A percentile compares a stretch with the other conserved stretches of the same genome.
phyloP scores from a whole-genome alignment of 176 grass and related monocot genomes.

The Elymus sibiricus region DNA sequence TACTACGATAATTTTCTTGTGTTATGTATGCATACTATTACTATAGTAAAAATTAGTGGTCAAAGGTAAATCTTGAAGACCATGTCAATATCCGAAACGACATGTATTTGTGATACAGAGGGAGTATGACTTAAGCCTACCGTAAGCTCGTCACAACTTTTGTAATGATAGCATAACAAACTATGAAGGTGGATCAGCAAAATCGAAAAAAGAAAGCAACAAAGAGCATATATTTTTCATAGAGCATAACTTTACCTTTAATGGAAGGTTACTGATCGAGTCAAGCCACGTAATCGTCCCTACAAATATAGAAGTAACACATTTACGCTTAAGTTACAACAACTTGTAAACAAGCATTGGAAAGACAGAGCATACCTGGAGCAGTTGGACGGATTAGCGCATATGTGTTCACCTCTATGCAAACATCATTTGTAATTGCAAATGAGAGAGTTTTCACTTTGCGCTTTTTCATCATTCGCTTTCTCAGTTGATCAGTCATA shows the following conservation, averaged over 20 bases:
- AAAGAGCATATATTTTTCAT: not conserved
- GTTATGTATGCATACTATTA: not conserved
- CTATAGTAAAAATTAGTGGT: not conserved
- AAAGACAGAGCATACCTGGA: slow-evolving; percentile 54
- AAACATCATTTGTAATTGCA: slow-evolving; percentile 75
- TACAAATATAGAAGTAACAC: slow-evolving; percentile 46
- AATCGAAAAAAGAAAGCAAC: slow-evolving; percentile 6
- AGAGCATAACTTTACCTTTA: slow-evolving; percentile 55
- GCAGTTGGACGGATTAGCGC: slow-evolving; percentile 70
- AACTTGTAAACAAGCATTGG: slow-evolving; percentile 18
- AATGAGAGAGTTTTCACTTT: slow-evolving; percentile 90
- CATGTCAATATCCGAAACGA: not conserved
- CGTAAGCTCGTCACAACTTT: not conserved
- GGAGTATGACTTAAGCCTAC: not conserved
- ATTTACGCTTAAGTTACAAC: not conserved
- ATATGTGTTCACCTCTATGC: slow-evolving; percentile 92
- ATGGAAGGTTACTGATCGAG: slow-evolving; percentile 89
- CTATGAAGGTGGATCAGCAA: not conserved
- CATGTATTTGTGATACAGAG: not conserved
- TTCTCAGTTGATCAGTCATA: slow-evolving; percentile 91
- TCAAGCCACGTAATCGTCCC: slow-evolving; percentile 85
- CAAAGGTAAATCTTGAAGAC: not conserved
- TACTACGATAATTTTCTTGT: not conserved
- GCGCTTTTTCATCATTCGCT: slow-evolving; percentile 84
- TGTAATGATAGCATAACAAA: not conserved